These are phyloP conservation scores for Aspergillus niger DNA, from an alignment of 2,329 filamentous ascomycete genomes.

Conservation along the genomic window DNA sequence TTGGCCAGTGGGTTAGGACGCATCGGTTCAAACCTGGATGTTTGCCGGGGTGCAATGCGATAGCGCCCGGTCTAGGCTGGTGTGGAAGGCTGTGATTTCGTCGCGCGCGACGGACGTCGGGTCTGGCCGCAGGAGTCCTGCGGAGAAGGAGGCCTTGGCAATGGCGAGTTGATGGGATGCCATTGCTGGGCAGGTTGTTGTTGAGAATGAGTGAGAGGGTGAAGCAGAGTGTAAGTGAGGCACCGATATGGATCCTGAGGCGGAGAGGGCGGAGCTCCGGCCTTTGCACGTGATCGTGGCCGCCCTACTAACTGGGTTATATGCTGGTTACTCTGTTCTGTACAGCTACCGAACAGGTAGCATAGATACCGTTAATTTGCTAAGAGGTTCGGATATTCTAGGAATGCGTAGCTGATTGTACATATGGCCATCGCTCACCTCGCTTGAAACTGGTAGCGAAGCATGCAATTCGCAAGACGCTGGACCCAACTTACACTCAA, in stretches of 20 bases:
- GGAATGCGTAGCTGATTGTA: no score
- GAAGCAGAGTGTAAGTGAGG: background rate
- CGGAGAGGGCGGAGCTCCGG: background rate
- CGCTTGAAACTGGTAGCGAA: no score
- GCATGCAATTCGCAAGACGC: no score
- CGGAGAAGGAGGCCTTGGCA: constrained; percentile 75
- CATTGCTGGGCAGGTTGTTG: constrained; percentile 47
- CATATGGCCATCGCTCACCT: no score
- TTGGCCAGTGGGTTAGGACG: constrained; percentile 25
- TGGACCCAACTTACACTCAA: no score
- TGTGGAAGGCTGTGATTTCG: constrained; percentile 70
- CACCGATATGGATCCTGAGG: background rate
- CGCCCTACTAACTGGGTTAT: background rate
- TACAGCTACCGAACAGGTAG: background rate
- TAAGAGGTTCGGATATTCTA: no score
- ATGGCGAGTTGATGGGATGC: constrained; percentile 72
- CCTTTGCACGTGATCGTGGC: constrained; percentile 2
- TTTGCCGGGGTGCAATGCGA: constrained; percentile 74
- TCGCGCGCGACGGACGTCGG: constrained; percentile 68
- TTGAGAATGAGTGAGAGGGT: background rate
- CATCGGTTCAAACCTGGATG: constrained; percentile 76
- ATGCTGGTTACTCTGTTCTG: background rate
- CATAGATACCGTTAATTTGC: no score
- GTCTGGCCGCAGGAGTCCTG: constrained; percentile 72
- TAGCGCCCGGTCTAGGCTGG: constrained; percentile 64